Conservation (phyloP, 1,139 yeast genomes). For the Taphrina pruni region DNA sequence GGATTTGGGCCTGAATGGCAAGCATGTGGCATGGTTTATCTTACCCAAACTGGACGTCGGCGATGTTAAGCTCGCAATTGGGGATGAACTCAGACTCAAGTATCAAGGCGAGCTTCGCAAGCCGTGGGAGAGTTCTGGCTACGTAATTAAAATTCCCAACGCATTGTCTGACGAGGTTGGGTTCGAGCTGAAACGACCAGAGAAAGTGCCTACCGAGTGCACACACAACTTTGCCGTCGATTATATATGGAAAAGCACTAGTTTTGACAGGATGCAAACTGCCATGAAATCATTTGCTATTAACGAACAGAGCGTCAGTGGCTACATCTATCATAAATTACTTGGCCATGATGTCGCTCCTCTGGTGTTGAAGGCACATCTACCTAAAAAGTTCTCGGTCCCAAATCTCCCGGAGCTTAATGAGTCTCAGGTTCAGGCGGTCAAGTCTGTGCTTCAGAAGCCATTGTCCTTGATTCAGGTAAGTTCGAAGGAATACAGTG, state of each 20-base stretch:
- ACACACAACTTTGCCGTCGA: conserved; percentile 79
- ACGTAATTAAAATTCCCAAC: conserved; percentile 72
- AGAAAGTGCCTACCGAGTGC: conserved; percentile 64
- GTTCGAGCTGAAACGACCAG: conserved; percentile 62
- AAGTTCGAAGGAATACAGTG: conserved; percentile 31
- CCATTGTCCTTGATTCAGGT: conserved; percentile 81
- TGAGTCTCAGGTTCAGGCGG: conserved; percentile 79
- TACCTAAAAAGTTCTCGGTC: conserved; percentile 69
- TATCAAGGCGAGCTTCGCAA: conserved; percentile 61
- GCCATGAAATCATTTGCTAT: conserved; percentile 77
- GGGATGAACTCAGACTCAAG: conserved; percentile 76
- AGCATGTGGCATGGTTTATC: conserved; percentile 72
- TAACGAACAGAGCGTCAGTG: conserved; percentile 72
- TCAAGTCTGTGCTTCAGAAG: conserved; percentile 68
- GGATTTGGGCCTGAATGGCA: conserved; percentile 70
- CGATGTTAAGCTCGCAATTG: conserved; percentile 77
- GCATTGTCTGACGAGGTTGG: conserved; percentile 73
- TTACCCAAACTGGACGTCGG: conserved; percentile 70
- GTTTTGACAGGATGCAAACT: conserved; percentile 82
- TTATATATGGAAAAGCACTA: conserved; percentile 86
- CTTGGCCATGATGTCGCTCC: conserved; percentile 81
- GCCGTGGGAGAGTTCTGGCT: conserved; percentile 77
- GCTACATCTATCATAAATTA: conserved; percentile 76
- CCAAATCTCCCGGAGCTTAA: conserved; percentile 75
- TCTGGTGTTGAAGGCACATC: conserved; percentile 62